Base-by-base conservation (phyloP, 768 basidiomycete species). In the Candolleomyces eurysporus region DNA sequence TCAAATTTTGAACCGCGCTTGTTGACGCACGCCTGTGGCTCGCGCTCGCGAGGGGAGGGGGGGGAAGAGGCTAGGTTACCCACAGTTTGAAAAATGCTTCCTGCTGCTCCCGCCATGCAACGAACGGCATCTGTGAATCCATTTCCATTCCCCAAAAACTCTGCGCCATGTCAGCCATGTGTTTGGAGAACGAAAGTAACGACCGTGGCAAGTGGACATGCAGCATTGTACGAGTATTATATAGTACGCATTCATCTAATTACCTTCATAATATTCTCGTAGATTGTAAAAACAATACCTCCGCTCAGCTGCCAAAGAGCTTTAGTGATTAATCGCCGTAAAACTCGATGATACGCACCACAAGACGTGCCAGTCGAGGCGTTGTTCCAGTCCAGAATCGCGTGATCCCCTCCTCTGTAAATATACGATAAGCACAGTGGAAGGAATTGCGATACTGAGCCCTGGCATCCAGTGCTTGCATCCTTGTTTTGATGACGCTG, bases 381-480 rank as follows among this genome's bases (percentile, higher is more conserved):
- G 96, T 96, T 7, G 96, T 94, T 2, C 97, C 97, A 3, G 91
- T 92, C 97, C 97, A 99, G 75, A 99, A 97, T 53, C 90, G 83
- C n/a, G 86, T 67, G 7, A 97, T 65, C 2, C 97, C 97, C 69
- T 98, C 95, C 73, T 98, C 96, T 0, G 89, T 94, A 64, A 94
- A 87, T 70, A 98, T 95, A 50, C 96, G 84, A 69, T 97, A 96
- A 5, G 88, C 96, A 67, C 96, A 98, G 67, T 98, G 95, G 77
- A 98, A 91, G 3, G 95, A 89, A 69, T 99, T 98, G 42, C 88
- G 86, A 71, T 98, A 99, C 62, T 94, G 89, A 22, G 80, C 75
- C 10, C 84, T 80, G 0, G 96, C 97, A 59, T 85, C 83, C 10
- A 99, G 81, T 5, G 93, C 89, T 74, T 99, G 97, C 97, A 98